Evolutionary conservation across 441 rosid species (phyloP), one percentile per base, ranked within the genome.

Genomic region (Jatropha podagrica): DNA sequence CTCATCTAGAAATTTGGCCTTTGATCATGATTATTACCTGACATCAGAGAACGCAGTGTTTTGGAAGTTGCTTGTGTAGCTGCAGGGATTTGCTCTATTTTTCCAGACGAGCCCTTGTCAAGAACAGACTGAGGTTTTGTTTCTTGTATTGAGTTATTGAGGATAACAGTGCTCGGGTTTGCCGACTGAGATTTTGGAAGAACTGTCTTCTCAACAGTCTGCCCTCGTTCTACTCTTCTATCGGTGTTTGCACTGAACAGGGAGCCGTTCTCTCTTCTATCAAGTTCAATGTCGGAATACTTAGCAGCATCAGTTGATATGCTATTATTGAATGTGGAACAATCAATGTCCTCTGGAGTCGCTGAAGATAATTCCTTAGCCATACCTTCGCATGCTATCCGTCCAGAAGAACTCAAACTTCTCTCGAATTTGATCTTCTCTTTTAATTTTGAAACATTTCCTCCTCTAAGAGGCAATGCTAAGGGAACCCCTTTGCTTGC

Each of bases 401-500:
- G 40, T 78, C 81, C 84, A 37, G 74, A 69, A 68, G 81, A 64
- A 69, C 86, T 84, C 17, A 54, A 74, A 74, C 70, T 74, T 68
- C 84, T 86, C 58, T 83, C 86, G 46, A 83, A 72, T 76, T 77
- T 83, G 67, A 74, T 77, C 81, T 79, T 85, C 71, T 84, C 87
- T 74, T 80, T 85, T 40, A 49, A 75, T 75, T 86, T 90, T 41
- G 82, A 83, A 74, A 78, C 75, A 56, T 68, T 83, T 26, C 79
- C 84, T 17, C 85, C 85, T 83, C 87, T 85, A 42, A 78, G 78
- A 65, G 92, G 81, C 84, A 83, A 72, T 7, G 54, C 75, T 38
- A 88, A 37, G 14, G 96, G 95, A 27, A 85, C 81, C 72, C 95
- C 95, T 72, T 89, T 87, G 83, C 91, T 85, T 65, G 92, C 97